A percentile compares a stretch with the other conserved stretches of the same genome.
These are phyloP conservation scores for Aspergillus proliferans DNA, from an alignment of 2,329 filamentous ascomycete species.

Conservation along the genomic window DNA sequence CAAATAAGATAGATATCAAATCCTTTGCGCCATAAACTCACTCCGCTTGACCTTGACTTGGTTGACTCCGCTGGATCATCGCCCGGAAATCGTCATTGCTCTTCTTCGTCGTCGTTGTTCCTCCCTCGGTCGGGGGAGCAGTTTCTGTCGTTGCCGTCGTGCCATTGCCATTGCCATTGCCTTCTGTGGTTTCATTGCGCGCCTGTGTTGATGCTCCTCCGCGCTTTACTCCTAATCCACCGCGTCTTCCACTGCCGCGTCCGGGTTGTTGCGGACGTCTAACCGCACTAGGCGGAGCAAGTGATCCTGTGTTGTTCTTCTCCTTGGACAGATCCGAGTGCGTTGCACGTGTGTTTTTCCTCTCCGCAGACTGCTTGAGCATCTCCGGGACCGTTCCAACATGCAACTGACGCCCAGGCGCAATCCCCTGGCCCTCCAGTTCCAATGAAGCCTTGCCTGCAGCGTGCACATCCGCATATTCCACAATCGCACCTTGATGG, in stretches of 20 bases:
- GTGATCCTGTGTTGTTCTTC: constrained; percentile 21
- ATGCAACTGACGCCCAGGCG: constrained; percentile 35
- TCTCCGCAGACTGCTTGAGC: constrained; percentile 37
- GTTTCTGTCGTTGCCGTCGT: constrained; percentile 12
- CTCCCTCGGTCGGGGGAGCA: not conserved
- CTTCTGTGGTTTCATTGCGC: constrained; percentile 4
- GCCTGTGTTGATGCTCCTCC: constrained; percentile 17
- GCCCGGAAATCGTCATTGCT: constrained; percentile 55
- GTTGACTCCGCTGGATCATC: constrained; percentile 43
- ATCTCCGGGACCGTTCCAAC: constrained; percentile 50
- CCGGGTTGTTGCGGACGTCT: constrained; percentile 43
- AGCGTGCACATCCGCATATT: constrained; percentile 64
- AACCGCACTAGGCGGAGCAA: constrained; percentile 32
- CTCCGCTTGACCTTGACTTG: constrained; percentile 29
- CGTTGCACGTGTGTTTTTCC: constrained; percentile 34
- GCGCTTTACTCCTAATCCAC: constrained; percentile 47
- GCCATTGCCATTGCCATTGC: constrained; percentile 18
- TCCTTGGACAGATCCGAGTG: constrained; percentile 34
- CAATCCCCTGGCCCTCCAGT: constrained; percentile 44
- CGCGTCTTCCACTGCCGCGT: constrained; percentile 38
- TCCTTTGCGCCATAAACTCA: constrained; percentile 20
- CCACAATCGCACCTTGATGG: constrained; percentile 78
- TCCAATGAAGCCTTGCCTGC: constrained; percentile 56
- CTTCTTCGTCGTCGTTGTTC: constrained; percentile 33
- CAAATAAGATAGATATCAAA: constrained; percentile 8